phyloP scores from a whole-genome alignment of 345 rosid genomes.

The Triadica sebifera region DNA sequence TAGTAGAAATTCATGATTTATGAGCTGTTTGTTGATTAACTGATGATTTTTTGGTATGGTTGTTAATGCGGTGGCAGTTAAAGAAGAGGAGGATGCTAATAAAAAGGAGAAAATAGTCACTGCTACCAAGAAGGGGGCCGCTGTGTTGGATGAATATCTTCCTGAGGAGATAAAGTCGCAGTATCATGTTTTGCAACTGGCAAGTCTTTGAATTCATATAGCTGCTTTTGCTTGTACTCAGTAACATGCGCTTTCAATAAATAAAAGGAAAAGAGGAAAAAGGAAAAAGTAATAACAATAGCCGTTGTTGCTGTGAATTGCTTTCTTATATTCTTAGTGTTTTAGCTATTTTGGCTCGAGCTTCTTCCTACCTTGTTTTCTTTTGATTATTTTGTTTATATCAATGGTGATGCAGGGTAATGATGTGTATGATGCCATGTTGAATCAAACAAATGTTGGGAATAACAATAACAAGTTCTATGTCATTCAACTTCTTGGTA shows the following conservation, averaged over 20 bases:
- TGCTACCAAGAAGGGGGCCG: constrained; percentile 77
- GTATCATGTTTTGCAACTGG: constrained; percentile 76
- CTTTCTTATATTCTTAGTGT: neutral
- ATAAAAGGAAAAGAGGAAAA: neutral
- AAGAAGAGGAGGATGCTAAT: constrained; percentile 37
- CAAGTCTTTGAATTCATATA: constrained; percentile 12
- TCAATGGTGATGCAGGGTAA: constrained; percentile 50
- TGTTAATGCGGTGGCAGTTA: constrained; percentile 15
- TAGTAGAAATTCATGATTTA: neutral
- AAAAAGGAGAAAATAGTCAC: constrained; percentile 56
- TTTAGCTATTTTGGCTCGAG: neutral
- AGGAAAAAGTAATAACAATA: neutral
- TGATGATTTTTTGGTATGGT: neutral
- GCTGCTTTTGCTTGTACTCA: neutral
- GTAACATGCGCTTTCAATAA: neutral
- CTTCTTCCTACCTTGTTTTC: neutral
- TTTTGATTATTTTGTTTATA: neutral
- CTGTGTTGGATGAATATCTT: constrained; percentile 70
- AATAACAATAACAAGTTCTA: constrained; percentile 80
- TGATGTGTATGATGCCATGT: constrained; percentile 75
- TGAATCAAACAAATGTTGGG: constrained; percentile 78
- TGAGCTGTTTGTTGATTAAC: neutral
- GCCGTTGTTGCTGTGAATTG: neutral
- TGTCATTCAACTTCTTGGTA: constrained; percentile 78
- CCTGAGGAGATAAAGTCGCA: constrained; percentile 69